phyloP scores from a whole-genome alignment of 2,329 filamentous ascomycete genomes.

The Fusarium siculi region DNA sequence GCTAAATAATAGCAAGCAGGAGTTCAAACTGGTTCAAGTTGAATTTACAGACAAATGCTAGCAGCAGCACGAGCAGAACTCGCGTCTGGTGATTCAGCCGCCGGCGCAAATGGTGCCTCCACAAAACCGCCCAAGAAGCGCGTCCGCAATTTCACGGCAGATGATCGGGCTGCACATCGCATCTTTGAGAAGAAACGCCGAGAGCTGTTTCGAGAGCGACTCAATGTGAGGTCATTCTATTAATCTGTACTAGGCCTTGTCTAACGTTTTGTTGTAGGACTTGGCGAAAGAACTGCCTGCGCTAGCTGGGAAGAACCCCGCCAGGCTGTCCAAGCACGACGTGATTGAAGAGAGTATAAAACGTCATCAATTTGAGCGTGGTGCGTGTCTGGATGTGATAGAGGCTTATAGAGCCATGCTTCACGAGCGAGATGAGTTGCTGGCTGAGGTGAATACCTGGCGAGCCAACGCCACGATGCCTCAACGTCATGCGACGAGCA shows the following conservation, averaged over 20 bases:
- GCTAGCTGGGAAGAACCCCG: slow-evolving; percentile 48
- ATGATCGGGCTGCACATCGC: slow-evolving; percentile 54
- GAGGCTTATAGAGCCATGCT: slow-evolving; percentile 29
- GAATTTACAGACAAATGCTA: neutral
- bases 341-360: slow-evolving; percentile 52
- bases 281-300: slow-evolving; percentile 50
- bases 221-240: slow-evolving; percentile 44
- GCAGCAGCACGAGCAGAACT: slow-evolving; percentile 10
- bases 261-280: slow-evolving; percentile 41
- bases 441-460: slow-evolving; percentile 43
- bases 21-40: fast-evolving
- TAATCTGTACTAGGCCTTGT: fast-evolving
- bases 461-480: slow-evolving; percentile 13
- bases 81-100: slow-evolving; percentile 11
- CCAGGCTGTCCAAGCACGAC: slow-evolving; percentile 53
- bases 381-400: slow-evolving; percentile 26
- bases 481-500: slow-evolving; percentile 2
- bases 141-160: slow-evolving; percentile 52
- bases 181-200: slow-evolving; percentile 54
- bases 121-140: slow-evolving; percentile 45
- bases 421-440: slow-evolving; percentile 45
- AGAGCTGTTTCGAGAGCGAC: slow-evolving; percentile 54
- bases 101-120: neutral
- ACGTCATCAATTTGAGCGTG: slow-evolving; percentile 43
- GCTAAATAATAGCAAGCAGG: neutral